Evolutionary conservation across 306 rosid genomes (phyloP), one percentile per base, ranked within the genome.

Genomic region (Aeschynomene evenia): DNA sequence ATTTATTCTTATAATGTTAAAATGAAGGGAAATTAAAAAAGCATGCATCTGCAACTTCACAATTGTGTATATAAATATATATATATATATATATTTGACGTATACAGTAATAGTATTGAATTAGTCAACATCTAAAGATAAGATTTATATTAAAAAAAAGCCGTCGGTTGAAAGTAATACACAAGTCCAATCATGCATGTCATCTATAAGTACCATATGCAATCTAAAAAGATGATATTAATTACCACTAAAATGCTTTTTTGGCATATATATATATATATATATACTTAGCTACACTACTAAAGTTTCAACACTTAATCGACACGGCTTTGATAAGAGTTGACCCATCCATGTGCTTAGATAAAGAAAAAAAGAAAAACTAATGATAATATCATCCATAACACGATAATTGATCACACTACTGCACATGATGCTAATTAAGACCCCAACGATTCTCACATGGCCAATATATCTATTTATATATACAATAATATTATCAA

Each of bases 341-440:
- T 81, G 85, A 82, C 80, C 50, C 12, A 68, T 73, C 77, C 80
- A 77, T 73, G 82, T 81, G 80, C 54, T 12, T 1, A n/a, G 18
- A 43, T 28, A 60, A 57, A 46, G n/a, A n/a, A n/a, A n/a, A n/a
- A n/a, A n/a, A n/a, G n/a, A n/a, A n/a, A 51, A 73, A 64, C 50
- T 51, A 61, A 31, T 51, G 36, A 42, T 51, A n/a, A n/a, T n/a
- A n/a, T n/a, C n/a, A 58, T 29, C 33, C 56, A 58, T 26, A 59
- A 50, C 63, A 14, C 43, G 28, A 63, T 63, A 46, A 63, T 63
- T n/a, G n/a, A n/a, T 42, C 54, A 49, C 52, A 23, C 21, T 45
- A 51, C 76, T 34, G 59, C 80, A 70, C 70, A 66, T 80, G 80
- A 66, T 80, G 80, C 34, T 58, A 70, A 48, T 75, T 22, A 14